phyloP scores from a whole-genome alignment of 495 filamentous ascomycete species.

The Emericellopsis terricola region DNA sequence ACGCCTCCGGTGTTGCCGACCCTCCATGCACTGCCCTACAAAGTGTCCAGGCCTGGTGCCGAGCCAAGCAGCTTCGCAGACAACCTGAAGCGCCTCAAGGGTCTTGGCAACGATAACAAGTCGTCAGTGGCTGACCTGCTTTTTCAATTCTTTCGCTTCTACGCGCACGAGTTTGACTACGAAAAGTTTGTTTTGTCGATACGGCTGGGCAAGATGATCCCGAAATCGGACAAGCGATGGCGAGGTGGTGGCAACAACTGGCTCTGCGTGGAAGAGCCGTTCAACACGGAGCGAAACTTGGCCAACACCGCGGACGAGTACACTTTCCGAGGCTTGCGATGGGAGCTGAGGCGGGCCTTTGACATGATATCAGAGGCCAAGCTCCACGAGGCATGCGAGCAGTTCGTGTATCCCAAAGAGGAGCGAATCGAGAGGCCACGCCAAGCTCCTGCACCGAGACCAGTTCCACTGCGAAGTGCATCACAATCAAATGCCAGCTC shows the following conservation, averaged over 20 bases:
- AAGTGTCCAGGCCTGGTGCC: slow-evolving; percentile 41
- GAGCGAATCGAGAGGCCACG: slow-evolving; percentile 64
- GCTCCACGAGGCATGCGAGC: slow-evolving; percentile 61
- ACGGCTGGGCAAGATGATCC: slow-evolving; percentile 63
- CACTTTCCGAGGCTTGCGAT: slow-evolving; percentile 76
- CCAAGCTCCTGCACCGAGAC: slow-evolving; percentile 33
- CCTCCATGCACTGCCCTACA: slow-evolving; percentile 58
- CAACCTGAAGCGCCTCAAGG: slow-evolving; percentile 51
- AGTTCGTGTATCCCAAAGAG: slow-evolving; percentile 70
- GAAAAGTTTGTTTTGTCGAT: slow-evolving; percentile 72
- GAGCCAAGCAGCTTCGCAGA: slow-evolving; percentile 65
- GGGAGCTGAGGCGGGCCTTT: slow-evolving; percentile 79
- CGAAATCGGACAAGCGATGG: slow-evolving; percentile 79
- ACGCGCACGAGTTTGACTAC: slow-evolving; percentile 85
- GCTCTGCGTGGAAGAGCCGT: slow-evolving; percentile 91
- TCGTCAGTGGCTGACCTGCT: slow-evolving; percentile 68
- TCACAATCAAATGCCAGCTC: slow-evolving; percentile 19
- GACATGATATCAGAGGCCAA: slow-evolving; percentile 56
- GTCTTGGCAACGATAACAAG: slow-evolving; percentile 64
- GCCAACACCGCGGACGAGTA: slow-evolving; percentile 94
- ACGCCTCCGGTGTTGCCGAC: slow-evolving; percentile 76
- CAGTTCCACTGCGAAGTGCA: slow-evolving; percentile 29
- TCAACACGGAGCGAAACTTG: slow-evolving; percentile 83
- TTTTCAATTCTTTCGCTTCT: slow-evolving; percentile 88
- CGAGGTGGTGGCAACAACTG: slow-evolving; percentile 55